These are phyloP conservation scores for Marasmius tenuissimus DNA, from an alignment of 1,284 basidiomycete genomes.

Conservation along the genomic window DNA sequence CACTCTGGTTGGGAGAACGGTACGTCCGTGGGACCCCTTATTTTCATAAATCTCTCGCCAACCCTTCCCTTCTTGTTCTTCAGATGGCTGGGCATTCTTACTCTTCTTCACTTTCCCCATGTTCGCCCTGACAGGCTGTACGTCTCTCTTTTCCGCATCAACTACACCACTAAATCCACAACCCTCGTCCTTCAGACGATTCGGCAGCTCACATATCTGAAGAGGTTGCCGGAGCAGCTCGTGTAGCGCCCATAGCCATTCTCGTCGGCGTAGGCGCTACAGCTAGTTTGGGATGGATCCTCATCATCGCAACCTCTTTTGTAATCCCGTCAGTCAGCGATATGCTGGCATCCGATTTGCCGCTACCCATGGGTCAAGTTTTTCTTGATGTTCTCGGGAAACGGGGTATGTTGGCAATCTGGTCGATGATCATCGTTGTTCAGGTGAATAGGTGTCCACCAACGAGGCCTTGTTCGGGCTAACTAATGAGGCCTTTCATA, in stretches of 20 bases:
- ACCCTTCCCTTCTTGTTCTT: neutral
- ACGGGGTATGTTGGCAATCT: conserved; percentile 67
- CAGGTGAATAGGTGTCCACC: conserved; percentile 39
- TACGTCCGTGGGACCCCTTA: conserved; percentile 25
- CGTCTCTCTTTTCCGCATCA: neutral
- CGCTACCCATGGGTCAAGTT: conserved; percentile 72
- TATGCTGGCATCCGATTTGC: conserved; percentile 49
- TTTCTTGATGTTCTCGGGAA: conserved; percentile 67
- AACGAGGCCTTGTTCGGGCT: conserved; percentile 4
- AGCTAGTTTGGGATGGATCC: conserved; percentile 62
- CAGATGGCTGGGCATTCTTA: conserved; percentile 73
- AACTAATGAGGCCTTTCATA: neutral
- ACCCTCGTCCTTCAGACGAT: conserved; percentile 47
- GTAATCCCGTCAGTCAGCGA: conserved; percentile 55
- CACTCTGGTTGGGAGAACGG: conserved; percentile 67
- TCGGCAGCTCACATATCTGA: conserved; percentile 79
- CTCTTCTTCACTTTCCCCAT: conserved; percentile 72
- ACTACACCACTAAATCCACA: neutral
- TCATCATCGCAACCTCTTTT: conserved; percentile 65
- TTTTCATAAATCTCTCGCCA: neutral
- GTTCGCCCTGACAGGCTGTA: conserved; percentile 78
- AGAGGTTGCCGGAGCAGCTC: conserved; percentile 66
- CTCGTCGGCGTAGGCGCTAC: conserved; percentile 63
- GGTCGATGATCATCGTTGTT: conserved; percentile 70
- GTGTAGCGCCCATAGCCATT: conserved; percentile 77